These are phyloP conservation scores for Melampsora occidentalis DNA, from an alignment of 1,284 basidiomycete species.

Conservation along the genomic window DNA sequence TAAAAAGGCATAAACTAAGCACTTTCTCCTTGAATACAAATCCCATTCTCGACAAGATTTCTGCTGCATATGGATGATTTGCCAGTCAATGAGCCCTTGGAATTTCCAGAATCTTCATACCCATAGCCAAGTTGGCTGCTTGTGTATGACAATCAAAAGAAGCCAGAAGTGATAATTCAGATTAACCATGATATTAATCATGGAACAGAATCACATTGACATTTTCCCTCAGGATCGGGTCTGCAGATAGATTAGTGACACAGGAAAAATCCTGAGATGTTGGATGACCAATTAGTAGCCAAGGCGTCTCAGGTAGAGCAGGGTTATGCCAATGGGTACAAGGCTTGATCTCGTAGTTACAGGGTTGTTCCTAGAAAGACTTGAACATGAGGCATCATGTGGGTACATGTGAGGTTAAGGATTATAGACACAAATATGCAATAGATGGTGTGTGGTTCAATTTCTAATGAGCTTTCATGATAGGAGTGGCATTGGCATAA, in stretches of 20 bases:
- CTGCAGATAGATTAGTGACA: background rate
- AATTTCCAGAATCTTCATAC: conserved; percentile 15
- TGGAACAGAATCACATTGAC: conserved; percentile 28
- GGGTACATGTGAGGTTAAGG: background rate
- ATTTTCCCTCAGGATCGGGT: background rate
- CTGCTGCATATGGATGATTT: conserved; percentile 19
- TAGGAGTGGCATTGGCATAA: too few species aligned
- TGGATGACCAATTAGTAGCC: conserved; percentile 28
- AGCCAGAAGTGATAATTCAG: background rate
- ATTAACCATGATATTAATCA: conserved; percentile 17
- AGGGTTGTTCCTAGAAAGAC: conserved; percentile 8
- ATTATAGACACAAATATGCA: too few species aligned
- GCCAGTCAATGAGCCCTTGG: conserved; percentile 3
- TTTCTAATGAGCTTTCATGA: too few species aligned
- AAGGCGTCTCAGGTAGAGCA: background rate
- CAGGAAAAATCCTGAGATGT: conserved; percentile 16
- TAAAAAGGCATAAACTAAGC: conserved; percentile 15
- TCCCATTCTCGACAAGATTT: conserved; percentile 26
- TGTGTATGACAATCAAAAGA: conserved; percentile 11
- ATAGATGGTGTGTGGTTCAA: too few species aligned
- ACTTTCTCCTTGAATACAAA: conserved; percentile 11
- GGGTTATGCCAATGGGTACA: background rate
- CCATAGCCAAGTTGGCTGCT: conserved; percentile 32
- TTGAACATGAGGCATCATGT: conserved; percentile 14
- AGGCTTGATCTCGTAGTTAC: conserved; percentile 21